Evolutionary conservation across 768 basidiomycete genomes (phyloP), one percentile per base, ranked within the genome.

Genomic region (Mycena chlorophos): DNA sequence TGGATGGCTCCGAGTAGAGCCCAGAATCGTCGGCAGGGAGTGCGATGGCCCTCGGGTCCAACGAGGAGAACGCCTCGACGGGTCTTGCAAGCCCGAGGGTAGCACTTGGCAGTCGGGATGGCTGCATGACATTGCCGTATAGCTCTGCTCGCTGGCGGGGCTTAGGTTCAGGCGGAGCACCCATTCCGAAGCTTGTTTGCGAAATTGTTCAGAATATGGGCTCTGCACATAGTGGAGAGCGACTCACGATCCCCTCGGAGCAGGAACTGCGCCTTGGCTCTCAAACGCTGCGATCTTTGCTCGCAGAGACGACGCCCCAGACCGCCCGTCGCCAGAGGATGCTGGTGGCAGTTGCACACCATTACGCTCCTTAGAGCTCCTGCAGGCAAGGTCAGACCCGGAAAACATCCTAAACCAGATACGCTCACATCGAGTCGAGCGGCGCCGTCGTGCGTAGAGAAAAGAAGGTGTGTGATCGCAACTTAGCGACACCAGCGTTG

Each of bases 251-350:
- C 86, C 86, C 47, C 87, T 76, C n/a, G 89, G 90, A 31, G 83
- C 81, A 16, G 89, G 89, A 0, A 85, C 76, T 12, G 84, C 88
- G 50, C 90, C 90, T 67, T 88, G 86, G 70, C 77, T 78, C 71
- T 92, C 90, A 55, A 92, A 92, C 58, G 81, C 84, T 20, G 89
- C 89, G 59, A 91, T 91, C 73, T 83, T 90, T 67, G 87, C 89
- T 20, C 20, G 13, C n/a, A n/a, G n/a, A n/a, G n/a, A 20, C 81
- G 72, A n/a, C n/a, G n/a, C n/a, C n/a, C n/a, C 29, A 80, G 66
- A 6, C 63, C 71, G 27, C 67, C 65, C 37, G 64, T 60, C 45
- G 61, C 57, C 30, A 66, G 58, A n/a, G n/a, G n/a, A n/a, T n/a
- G n/a, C n/a, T n/a, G 5, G 60, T 65, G 3, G 67, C 57, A 25